Conservation (phyloP, 805 yeast species). For the Candida pini region DNA sequence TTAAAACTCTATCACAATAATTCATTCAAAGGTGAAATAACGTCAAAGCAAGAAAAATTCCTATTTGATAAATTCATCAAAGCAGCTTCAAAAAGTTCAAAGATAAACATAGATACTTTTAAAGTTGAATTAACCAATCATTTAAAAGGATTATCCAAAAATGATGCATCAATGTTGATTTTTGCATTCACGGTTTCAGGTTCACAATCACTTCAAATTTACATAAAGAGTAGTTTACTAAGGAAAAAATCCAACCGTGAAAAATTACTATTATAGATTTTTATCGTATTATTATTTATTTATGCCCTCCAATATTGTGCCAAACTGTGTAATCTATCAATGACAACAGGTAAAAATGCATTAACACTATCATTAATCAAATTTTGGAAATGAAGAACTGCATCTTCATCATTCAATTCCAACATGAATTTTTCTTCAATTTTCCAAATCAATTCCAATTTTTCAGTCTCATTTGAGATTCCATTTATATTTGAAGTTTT, state of each 20-base stretch:
- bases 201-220: slow-evolving; percentile 20
- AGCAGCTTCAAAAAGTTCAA: slow-evolving; percentile 14
- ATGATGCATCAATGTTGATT: slow-evolving; percentile 25
- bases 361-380: slow-evolving; percentile 91
- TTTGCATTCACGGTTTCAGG: slow-evolving; percentile 28
- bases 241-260: slow-evolving; percentile 17
- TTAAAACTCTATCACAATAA: slow-evolving; percentile 4
- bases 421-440: slow-evolving; percentile 92
- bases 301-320: slow-evolving; percentile 98
- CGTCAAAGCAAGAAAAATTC: slow-evolving; percentile 20
- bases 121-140: slow-evolving; percentile 8
- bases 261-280: slow-evolving; percentile 8
- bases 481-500: slow-evolving; percentile 30
- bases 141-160: slow-evolving; percentile 15
- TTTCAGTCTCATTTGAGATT: slow-evolving; percentile 50
- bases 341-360: slow-evolving; percentile 90
- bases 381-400: slow-evolving; percentile 89
- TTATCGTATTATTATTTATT: slow-evolving; percentile 1
- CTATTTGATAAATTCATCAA: slow-evolving; percentile 10
- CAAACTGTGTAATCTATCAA: slow-evolving; percentile 88
- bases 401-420: slow-evolving; percentile 93
- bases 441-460: slow-evolving; percentile 79
- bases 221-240: slow-evolving; percentile 20
- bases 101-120: slow-evolving; percentile 19
- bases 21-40: slow-evolving; percentile 13